phyloP scores from a whole-genome alignment of 371 early-diverging fungal genomes.

The Mortierella sp. region DNA sequence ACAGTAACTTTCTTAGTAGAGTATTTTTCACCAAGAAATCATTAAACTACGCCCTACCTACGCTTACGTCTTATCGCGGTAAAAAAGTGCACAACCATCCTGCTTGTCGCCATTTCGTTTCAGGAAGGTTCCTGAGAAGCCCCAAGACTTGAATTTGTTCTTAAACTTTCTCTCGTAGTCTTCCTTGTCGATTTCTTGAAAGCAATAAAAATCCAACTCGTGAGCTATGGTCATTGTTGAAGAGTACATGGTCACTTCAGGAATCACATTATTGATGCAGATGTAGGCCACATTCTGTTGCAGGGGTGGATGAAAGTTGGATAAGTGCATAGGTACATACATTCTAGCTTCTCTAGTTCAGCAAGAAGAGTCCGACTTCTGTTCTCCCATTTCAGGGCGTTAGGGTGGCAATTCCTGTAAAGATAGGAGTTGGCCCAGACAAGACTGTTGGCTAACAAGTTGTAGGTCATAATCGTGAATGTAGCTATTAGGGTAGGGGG shows the following conservation, averaged over 20 bases:
- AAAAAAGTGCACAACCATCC: constrained; percentile 52
- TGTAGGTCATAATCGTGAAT: constrained; percentile 51
- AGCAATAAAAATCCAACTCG: constrained; percentile 33
- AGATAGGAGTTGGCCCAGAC: constrained; percentile 11
- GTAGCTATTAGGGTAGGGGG: not conserved
- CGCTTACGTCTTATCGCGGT: constrained; percentile 20
- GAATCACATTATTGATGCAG: too few species aligned
- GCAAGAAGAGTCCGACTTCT: constrained; percentile 14
- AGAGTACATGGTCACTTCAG: too few species aligned
- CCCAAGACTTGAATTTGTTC: constrained; percentile 11
- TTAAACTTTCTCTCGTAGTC: constrained; percentile 20
- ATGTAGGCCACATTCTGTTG: too few species aligned
- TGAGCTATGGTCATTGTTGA: constrained; percentile 12
- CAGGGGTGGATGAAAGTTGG: not conserved
- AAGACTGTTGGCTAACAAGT: constrained; percentile 34
- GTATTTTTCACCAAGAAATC: too few species aligned
- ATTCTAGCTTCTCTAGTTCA: constrained; percentile 24
- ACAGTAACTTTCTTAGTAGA: too few species aligned
- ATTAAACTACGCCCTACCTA: too few species aligned
- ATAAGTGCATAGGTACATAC: not conserved
- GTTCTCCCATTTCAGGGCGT: constrained; percentile 9
- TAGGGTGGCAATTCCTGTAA: constrained; percentile 7
- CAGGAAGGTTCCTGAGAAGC: constrained; percentile 30
- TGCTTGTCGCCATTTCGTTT: constrained; percentile 30
- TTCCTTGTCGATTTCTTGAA: constrained; percentile 37